A percentile compares a stretch with the other conserved stretches of the same genome.
phyloP scores from a whole-genome alignment of 2,329 filamentous ascomycete genomes.

The Aspergillus niger region DNA sequence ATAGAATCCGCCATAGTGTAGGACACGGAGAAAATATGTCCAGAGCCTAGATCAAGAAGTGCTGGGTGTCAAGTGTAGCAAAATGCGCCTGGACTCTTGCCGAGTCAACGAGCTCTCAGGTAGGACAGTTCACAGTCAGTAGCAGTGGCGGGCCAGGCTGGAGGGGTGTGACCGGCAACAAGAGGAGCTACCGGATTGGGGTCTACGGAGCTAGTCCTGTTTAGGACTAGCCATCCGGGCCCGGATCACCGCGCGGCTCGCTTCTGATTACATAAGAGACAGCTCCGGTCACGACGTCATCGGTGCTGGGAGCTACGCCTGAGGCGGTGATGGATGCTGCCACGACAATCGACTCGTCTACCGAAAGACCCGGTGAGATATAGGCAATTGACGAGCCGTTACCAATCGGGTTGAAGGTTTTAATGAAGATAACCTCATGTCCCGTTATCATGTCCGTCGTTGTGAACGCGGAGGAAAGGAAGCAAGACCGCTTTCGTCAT shows the following conservation, averaged over 20 bases:
- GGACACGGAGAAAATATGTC: background rate
- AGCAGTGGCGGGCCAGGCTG: slow-evolving; percentile 1
- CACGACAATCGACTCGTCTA: background rate
- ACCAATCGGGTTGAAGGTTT: background rate
- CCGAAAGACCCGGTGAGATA: background rate
- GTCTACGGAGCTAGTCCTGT: background rate
- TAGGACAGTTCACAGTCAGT: background rate
- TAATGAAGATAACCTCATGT: background rate
- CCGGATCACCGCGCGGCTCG: slow-evolving; percentile 12
- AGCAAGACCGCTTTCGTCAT: slow-evolving; percentile 3
- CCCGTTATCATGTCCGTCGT: background rate
- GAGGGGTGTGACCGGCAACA: background rate
- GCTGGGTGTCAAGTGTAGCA: background rate
- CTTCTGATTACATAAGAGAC: slow-evolving; percentile 5
- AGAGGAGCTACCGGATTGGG: slow-evolving; percentile 2
- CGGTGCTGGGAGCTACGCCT: slow-evolving; percentile 1
- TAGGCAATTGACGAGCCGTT: background rate
- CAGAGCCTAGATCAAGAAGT: background rate
- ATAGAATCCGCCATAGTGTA: slow-evolving; percentile 48
- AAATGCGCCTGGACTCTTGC: background rate
- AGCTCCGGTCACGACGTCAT: slow-evolving; percentile 11
- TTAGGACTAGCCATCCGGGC: slow-evolving; percentile 3
- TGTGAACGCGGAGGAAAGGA: background rate
- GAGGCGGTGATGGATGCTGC: background rate
- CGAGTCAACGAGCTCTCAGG: background rate